phyloP scores from a whole-genome alignment of 306 rosid genomes.

The Malus sylvestris region DNA sequence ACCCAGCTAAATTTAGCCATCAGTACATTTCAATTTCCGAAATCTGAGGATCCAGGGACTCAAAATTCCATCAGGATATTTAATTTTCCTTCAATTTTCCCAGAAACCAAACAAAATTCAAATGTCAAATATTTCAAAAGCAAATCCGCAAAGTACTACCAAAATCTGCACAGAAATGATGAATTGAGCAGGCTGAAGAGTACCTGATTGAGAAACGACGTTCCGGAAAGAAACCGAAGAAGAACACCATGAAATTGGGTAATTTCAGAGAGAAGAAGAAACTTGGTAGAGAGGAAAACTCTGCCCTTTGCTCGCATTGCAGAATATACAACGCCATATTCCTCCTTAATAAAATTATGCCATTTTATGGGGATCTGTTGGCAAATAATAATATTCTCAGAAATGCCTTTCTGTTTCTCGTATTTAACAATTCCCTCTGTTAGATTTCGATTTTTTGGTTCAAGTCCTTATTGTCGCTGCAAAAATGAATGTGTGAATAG shows the following conservation, averaged over 20 bases:
- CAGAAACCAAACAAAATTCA: neutral
- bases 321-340: neutral
- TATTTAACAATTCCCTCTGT: neutral
- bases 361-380: neutral
- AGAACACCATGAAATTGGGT: conserved; percentile 12
- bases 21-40: neutral
- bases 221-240: conserved; percentile 14
- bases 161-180: neutral
- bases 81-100: neutral
- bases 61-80: neutral
- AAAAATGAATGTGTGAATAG: too few relatives aligned
- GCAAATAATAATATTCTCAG: neutral
- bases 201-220: conserved; percentile 28
- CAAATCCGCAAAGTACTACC: neutral
- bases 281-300: conserved; percentile 23
- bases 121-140: neutral
- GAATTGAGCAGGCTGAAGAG: neutral
- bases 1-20: neutral
- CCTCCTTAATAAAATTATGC: neutral
- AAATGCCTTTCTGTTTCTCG: neutral
- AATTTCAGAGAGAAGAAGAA: conserved; percentile 5
- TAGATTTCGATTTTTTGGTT: neutral
- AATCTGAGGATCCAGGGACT: neutral
- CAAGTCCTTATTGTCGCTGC: neutral
- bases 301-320: conserved; percentile 20